These are phyloP conservation scores for Fusarium phyllophilum DNA, from an alignment of 2,329 filamentous ascomycete genomes.

Conservation along the genomic window DNA sequence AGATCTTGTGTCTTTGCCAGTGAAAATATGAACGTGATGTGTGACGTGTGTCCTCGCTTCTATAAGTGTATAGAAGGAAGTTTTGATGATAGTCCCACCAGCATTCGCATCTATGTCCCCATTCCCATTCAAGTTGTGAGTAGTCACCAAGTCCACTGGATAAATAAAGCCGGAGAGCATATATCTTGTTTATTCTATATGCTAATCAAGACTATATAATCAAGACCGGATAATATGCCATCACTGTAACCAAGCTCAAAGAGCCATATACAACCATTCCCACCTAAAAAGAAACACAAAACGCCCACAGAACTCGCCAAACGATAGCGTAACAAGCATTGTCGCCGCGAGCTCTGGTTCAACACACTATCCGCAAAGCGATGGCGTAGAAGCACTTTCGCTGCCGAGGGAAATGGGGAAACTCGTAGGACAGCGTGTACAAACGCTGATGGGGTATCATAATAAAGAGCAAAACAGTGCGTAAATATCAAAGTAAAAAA, in stretches of 20 bases:
- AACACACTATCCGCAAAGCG: conserved; percentile 62
- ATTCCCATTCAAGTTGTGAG: neutral
- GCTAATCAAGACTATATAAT: neutral
- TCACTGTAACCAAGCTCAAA: conserved; percentile 1
- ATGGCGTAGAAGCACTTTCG: conserved; percentile 67
- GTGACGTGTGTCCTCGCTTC: neutral
- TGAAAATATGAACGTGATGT: neutral
- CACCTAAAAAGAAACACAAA: conserved; percentile 39
- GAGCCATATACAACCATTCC: neutral
- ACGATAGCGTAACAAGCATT: conserved; percentile 66
- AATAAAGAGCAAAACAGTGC: conserved; percentile 41
- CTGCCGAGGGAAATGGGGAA: conserved; percentile 55
- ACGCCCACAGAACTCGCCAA: conserved; percentile 59
- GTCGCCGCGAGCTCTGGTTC: conserved; percentile 60
- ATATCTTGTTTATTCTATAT: conserved; percentile 18
- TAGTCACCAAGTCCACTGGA: neutral
- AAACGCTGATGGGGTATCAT: conserved; percentile 60
- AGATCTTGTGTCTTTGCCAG: neutral
- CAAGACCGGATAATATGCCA: neutral
- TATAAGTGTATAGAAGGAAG: neutral
- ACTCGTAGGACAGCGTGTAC: conserved; percentile 57
- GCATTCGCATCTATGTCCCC: neutral
- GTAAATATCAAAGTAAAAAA: conserved; percentile 31
- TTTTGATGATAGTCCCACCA: neutral
- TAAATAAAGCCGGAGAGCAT: neutral